phyloP scores from a whole-genome alignment of 2,329 filamentous ascomycete genomes.

The Penicillium olsonii region DNA sequence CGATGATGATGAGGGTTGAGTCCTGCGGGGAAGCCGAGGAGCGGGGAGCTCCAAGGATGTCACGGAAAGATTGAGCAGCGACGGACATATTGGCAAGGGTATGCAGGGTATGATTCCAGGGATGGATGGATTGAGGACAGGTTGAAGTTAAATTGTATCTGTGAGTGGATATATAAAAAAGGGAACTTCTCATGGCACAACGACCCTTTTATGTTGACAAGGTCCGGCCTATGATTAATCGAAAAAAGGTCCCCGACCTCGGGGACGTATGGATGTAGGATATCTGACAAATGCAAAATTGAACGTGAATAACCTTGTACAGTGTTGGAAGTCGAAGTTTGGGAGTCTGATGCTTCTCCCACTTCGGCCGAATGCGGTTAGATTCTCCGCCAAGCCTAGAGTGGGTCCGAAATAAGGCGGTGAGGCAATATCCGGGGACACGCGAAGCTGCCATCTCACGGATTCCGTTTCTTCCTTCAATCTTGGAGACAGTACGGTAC shows the following conservation, averaged over 20 bases:
- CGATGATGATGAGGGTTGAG: constrained; percentile 66
- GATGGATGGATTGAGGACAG: background rate
- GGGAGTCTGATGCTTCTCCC: background rate
- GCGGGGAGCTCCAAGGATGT: constrained; percentile 56
- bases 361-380: background rate
- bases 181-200: background rate
- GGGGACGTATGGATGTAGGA: background rate
- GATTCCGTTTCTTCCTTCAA: too few relatives aligned
- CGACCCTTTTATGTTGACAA: background rate
- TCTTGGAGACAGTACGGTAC: too few relatives aligned
- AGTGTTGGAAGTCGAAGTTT: background rate
- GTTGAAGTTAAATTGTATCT: background rate
- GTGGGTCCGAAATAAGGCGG: background rate
- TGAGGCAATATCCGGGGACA: too few relatives aligned
- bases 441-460: too few relatives aligned
- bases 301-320: too few relatives aligned
- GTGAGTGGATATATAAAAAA: background rate
- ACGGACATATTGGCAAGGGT: constrained; percentile 20
- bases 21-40: constrained; percentile 60
- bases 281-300: too few relatives aligned
- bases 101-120: too few relatives aligned
- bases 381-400: background rate
- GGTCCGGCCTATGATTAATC: background rate
- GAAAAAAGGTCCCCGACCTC: background rate
- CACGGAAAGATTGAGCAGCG: constrained; percentile 46